Percentiles rank a stretch among this genome's conserved stretches.
Conservation (phyloP, 1,284 basidiomycete species). For the Singerocomus rubriflavus region DNA sequence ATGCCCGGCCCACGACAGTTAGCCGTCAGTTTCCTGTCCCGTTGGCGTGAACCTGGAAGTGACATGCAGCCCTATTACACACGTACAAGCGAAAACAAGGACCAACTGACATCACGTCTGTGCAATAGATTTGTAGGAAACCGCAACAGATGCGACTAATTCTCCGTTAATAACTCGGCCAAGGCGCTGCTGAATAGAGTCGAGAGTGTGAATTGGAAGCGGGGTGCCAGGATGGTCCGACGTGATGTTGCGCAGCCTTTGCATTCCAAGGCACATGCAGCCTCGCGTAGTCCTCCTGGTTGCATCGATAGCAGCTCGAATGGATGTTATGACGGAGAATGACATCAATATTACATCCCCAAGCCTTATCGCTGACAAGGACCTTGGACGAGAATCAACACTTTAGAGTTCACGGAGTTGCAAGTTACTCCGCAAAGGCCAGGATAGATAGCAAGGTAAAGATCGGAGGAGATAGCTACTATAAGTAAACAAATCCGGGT, state of each 20-base stretch:
- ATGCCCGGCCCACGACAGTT: conserved; percentile 1
- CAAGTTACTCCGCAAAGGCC: neutral
- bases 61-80: neutral
- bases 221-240: conserved; percentile 5
- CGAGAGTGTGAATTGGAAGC: conserved; percentile 15
- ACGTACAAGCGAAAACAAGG: neutral
- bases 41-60: neutral
- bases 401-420: neutral
- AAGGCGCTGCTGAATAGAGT: neutral
- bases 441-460: conserved; percentile 4
- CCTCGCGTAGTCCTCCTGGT: conserved; percentile 30
- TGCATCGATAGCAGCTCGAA: conserved; percentile 3
- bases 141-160: neutral
- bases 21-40: neutral
- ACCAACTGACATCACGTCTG: neutral
- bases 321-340: neutral
- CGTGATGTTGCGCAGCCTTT: conserved; percentile 18
- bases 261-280: neutral
- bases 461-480: conserved; percentile 11
- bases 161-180: neutral
- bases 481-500: conserved; percentile 21
- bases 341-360: neutral
- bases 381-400: neutral
- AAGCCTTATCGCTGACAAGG: neutral
- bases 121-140: neutral